Evolutionary conservation across 768 basidiomycete genomes (phyloP), one percentile per base, ranked within the genome.

Genomic region (Suillus americanus): DNA sequence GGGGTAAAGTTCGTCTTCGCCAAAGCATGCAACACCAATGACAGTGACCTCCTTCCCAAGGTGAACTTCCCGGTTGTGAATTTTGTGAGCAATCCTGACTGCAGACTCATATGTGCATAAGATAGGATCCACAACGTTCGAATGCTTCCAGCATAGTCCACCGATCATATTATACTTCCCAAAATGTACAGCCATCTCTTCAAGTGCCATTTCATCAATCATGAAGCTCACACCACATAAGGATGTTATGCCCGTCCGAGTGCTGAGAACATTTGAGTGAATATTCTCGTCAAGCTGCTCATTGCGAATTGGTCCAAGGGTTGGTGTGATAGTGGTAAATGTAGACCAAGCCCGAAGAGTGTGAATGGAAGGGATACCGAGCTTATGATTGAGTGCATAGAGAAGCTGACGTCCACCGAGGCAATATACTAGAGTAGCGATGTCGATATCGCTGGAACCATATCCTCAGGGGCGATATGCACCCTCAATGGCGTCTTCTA

Each of bases 121-220:
- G 9, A 35, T 23, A 0, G 66, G 23, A 37, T 54, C 13, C 2
- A 66, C 18, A 5, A 6, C 0, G 6, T 35, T 1, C 0, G 68
- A 57, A 23, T 70, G 69, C 3, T 59, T 33, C 61, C 62, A 62
- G 50, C 68, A 69, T 0, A 69, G 54, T 7, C 68, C 65, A n/a
- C 61, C 59, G 7, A 65, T 46, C 10, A 7, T 67, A 18, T 68
- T 65, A 5, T 6, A 16, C n/a, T 66, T 37, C 16, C 35, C 28
- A n/a, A 63, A 61, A 38, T 68, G 50, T n/a, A 9, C 0, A 1
- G 61, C 65, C 3, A n/a, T 43, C 40, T 70, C 65, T 41, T 70
- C 69, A 10, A 66, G n/a, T 3, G 62, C 65, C 20, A 66, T 55
- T 23, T 70, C 65, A 33, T 70, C 69, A 18, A 68, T 62, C 18